Percentiles rank a stretch among this genome's conserved stretches.
These are phyloP conservation scores for Neofusicoccum laricinum DNA, from an alignment of 2,329 filamentous ascomycete species.

Conservation along the genomic window DNA sequence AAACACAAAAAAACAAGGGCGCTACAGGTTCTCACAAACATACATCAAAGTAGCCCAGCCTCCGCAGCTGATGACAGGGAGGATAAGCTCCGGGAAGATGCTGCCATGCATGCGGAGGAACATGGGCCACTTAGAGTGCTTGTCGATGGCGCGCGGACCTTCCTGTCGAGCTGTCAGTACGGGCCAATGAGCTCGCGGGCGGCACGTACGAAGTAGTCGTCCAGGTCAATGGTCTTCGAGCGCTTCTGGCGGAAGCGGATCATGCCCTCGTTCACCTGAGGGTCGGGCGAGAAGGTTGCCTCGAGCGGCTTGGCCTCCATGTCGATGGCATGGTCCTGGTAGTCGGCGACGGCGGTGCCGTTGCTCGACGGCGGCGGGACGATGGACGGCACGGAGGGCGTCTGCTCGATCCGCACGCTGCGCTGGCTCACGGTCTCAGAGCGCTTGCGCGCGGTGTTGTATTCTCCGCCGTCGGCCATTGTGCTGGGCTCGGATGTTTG, in stretches of 20 bases:
- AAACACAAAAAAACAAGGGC: slow-evolving; percentile 25
- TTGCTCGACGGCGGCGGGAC: slow-evolving; percentile 8
- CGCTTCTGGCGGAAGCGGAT: slow-evolving; percentile 23
- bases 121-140: slow-evolving; percentile 74
- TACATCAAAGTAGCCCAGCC: slow-evolving; percentile 65
- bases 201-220: slow-evolving; percentile 58
- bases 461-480: slow-evolving; percentile 3
- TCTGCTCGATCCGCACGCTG: neutral
- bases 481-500: neutral
- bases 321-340: neutral
- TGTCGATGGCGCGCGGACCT: slow-evolving; percentile 66
- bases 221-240: slow-evolving; percentile 40
- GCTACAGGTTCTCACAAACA: neutral
- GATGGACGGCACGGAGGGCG: neutral
- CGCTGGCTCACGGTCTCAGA: slow-evolving; percentile 3
- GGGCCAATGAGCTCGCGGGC: slow-evolving; percentile 20
- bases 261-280: neutral
- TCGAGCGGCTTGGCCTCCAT: slow-evolving; percentile 12
- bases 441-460: neutral
- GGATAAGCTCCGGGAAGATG: slow-evolving; percentile 69
- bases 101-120: slow-evolving; percentile 75
- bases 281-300: neutral
- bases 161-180: slow-evolving; percentile 8
- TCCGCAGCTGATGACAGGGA: slow-evolving; percentile 63
- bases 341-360: slow-evolving; percentile 5